Conservation (phyloP, 2,329 filamentous ascomycete species). For the Botrytis galanthina region DNA sequence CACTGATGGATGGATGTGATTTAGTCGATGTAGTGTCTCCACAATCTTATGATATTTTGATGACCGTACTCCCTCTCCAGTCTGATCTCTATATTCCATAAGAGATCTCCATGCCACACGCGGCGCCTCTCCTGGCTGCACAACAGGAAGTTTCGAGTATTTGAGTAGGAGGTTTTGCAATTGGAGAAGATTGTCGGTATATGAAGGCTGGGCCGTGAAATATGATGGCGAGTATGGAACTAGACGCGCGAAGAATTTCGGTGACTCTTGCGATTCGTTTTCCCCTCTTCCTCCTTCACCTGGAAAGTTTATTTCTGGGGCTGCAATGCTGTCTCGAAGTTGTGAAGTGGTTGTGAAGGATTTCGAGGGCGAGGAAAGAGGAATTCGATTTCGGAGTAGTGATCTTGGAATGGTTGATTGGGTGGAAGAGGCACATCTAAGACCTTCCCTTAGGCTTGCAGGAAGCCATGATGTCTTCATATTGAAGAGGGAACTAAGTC, state of each 20-base stretch:
- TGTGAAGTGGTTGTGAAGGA: slow-evolving; percentile 33
- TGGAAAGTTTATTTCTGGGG: slow-evolving; percentile 46
- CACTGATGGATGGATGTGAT: slow-evolving; percentile 78
- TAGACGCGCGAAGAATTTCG: slow-evolving; percentile 60
- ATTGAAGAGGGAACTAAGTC: slow-evolving; percentile 23
- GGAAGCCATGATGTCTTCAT: slow-evolving; percentile 39
- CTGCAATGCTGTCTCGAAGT: slow-evolving; percentile 42
- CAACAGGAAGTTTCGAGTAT: slow-evolving; percentile 69
- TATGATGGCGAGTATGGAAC: slow-evolving; percentile 89
- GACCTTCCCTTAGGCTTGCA: slow-evolving; percentile 30
- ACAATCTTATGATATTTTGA: slow-evolving; percentile 78
- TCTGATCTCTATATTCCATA: slow-evolving; percentile 67
- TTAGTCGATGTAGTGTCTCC: slow-evolving; percentile 72
- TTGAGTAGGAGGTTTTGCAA: slow-evolving; percentile 70
- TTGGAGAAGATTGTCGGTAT: slow-evolving; percentile 78
- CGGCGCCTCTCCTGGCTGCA: slow-evolving; percentile 64
- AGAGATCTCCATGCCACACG: slow-evolving; percentile 79
- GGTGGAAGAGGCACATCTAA: slow-evolving; percentile 29
- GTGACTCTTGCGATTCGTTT: slow-evolving; percentile 30
- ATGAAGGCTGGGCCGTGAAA: slow-evolving; percentile 81
- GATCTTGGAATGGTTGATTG: slow-evolving; percentile 22
- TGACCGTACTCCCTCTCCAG: slow-evolving; percentile 70
- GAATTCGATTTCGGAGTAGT: slow-evolving; percentile 22
- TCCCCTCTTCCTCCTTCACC: slow-evolving; percentile 25
- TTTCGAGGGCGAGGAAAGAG: slow-evolving; percentile 27